Evolutionary conservation across 352 stramenopile species (phyloP), one percentile per base, ranked within the genome.

Genomic region (Elongisporangium senticosum): DNA sequence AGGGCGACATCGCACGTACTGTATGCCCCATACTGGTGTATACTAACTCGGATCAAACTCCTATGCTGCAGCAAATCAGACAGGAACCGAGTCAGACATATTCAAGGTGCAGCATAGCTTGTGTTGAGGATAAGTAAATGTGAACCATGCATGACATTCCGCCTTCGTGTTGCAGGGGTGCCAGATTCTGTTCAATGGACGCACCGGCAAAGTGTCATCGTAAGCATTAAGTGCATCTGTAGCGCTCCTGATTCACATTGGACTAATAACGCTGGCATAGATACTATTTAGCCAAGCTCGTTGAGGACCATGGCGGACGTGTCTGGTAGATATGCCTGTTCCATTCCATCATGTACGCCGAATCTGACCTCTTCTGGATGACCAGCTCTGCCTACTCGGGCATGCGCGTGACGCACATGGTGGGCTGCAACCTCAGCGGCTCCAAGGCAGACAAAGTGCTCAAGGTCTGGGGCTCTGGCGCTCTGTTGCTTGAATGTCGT

Each of bases 281-380:
- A 28, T 95, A 93, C 63, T 89, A 87, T 56, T 67, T 93, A 49
- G 78, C 78, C 19, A 95, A 95, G 63, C 59, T 95, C 22, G 83
- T 90, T 13, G 60, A 90, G 58, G 75, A 91, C 8, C 74, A 95
- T 58, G 83, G 83, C 19, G 85, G 78, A 56, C 86, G 74, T 28
- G 75, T 90, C 43, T 81, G 67, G 84, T n/a, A n/a, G n/a, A n/a
- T n/a, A n/a, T n/a, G n/a, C n/a, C n/a, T n/a, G n/a, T n/a, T n/a
- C n/a, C n/a, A n/a, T n/a, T n/a, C n/a, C n/a, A 26, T 26, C 23
- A 26, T 26, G 2, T 5, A 26, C 2, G 23, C 6, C 47, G 21
- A 51, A 21, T 17, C 48, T 21, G n/a, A 49, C 26, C 15, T 23
- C 5, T 57, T 21, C 6, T 60, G 54, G 26, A 58, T 47, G 21